Evolutionary conservation across 169 alveolate genomes (phyloP).

Genomic region (Babesia bigemina): DNA sequence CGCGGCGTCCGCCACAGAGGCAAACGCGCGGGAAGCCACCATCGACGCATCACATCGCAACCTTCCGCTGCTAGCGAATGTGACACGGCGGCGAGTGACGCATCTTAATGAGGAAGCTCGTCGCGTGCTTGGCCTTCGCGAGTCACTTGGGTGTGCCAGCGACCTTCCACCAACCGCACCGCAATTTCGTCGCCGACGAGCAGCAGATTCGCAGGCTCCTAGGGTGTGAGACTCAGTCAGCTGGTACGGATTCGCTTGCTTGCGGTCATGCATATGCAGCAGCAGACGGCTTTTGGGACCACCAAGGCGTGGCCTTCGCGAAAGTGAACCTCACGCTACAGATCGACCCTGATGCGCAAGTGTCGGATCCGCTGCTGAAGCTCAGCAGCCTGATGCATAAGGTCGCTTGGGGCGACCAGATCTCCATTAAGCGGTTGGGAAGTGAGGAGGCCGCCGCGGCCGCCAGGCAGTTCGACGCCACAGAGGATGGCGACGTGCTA

Average conservation of each 20-base stretch:
- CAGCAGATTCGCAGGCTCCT: constrained; percentile 15
- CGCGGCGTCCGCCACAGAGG: constrained; percentile 29
- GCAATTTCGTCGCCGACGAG: constrained; percentile 50
- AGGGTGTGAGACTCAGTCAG: background rate
- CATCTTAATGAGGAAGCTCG: constrained; percentile 8
- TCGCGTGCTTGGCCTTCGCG: constrained; percentile 27
- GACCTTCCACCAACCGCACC: constrained; percentile 15
- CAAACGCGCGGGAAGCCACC: constrained; percentile 22
- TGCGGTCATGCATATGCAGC: background rate
- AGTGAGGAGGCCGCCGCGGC: constrained; percentile 32
- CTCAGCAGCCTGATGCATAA: constrained; percentile 59
- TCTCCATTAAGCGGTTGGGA: constrained; percentile 29
- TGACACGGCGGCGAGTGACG: background rate
- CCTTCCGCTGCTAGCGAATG: background rate
- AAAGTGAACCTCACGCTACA: constrained; percentile 56
- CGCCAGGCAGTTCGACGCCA: constrained; percentile 25
- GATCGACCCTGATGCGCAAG: constrained; percentile 48
- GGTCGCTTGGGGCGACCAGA: constrained; percentile 62
- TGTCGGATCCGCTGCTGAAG: constrained; percentile 19
- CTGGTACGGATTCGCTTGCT: background rate
- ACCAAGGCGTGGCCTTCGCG: constrained; percentile 44
- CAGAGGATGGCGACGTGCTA: constrained; percentile 56
- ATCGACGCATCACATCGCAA: background rate
- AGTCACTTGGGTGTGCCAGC: constrained; percentile 15
- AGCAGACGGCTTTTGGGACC: constrained; percentile 57